Evolutionary conservation across 495 filamentous ascomycete species (phyloP).

Genomic region (Talaromyces stipitatus): DNA sequence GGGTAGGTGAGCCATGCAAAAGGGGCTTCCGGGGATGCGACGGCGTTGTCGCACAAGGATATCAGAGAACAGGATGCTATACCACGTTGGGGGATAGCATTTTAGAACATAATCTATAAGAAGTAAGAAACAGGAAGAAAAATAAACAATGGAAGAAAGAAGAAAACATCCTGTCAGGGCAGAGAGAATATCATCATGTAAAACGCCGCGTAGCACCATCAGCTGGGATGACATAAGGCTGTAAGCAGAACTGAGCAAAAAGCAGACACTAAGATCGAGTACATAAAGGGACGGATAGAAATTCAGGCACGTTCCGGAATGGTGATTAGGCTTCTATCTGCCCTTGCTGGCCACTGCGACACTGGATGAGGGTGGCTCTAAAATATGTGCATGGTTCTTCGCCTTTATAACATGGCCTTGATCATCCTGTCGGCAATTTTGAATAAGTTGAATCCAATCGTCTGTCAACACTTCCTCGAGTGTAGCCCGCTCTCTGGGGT

Average conservation of each 20-base stretch:
- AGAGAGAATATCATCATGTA: background rate
- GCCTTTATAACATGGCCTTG: conserved; percentile 45
- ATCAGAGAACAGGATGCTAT: background rate
- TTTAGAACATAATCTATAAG: conserved; percentile 2
- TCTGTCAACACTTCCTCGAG: conserved; percentile 81
- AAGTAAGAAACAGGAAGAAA: no score
- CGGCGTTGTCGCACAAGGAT: background rate
- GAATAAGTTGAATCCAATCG: conserved; percentile 75
- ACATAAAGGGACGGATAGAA: background rate
- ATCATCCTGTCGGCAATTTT: conserved; percentile 55
- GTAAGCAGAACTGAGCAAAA: background rate
- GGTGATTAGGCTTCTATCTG: conserved; percentile 15
- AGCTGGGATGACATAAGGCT: background rate
- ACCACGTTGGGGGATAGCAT: background rate
- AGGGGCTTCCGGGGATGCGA: background rate
- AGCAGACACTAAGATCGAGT: background rate
- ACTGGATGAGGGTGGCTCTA: conserved; percentile 48
- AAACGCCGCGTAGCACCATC: background rate
- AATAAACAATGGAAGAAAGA: background rate
- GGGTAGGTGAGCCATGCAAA: background rate
- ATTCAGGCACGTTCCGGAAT: background rate
- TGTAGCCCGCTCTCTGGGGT: conserved; percentile 75
- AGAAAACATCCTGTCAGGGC: background rate
- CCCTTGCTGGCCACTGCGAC: conserved; percentile 36
- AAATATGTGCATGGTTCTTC: conserved; percentile 52